Conservation (phyloP, 2,329 filamentous ascomycete genomes). For the Xylaria sp. region DNA sequence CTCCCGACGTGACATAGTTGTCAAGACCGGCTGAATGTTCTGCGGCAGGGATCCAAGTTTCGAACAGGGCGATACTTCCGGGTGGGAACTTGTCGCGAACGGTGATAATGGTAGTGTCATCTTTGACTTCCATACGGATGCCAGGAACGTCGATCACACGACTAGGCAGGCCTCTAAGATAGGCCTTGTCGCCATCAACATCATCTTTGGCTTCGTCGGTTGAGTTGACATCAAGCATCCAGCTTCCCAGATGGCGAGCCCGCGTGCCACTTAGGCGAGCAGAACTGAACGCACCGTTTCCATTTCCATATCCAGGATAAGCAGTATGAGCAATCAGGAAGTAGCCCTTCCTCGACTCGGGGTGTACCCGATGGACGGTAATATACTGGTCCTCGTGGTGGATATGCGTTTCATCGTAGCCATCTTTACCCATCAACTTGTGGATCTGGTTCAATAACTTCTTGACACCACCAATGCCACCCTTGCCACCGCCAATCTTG, state of each 20-base stretch:
- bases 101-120: slow-evolving; percentile 70
- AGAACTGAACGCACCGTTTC: slow-evolving; percentile 72
- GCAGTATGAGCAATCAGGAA: slow-evolving; percentile 96
- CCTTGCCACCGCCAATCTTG: slow-evolving; percentile 63
- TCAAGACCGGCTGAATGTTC: slow-evolving; percentile 82
- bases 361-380: slow-evolving; percentile 92
- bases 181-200: slow-evolving; percentile 62
- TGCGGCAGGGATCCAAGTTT: slow-evolving; percentile 88
- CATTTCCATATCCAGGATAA: slow-evolving; percentile 83
- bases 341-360: slow-evolving; percentile 84
- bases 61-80: slow-evolving; percentile 89
- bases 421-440: slow-evolving; percentile 89
- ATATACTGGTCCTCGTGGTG: slow-evolving; percentile 96
- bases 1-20: slow-evolving; percentile 77
- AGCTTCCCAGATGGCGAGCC: slow-evolving; percentile 80
- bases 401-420: slow-evolving; percentile 91
- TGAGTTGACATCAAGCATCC: slow-evolving; percentile 86
- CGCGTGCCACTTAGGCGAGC: slow-evolving; percentile 79
- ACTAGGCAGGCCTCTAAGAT: slow-evolving; percentile 78
- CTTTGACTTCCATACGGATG: slow-evolving; percentile 65
- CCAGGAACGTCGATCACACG: slow-evolving; percentile 69
- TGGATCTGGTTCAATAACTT: slow-evolving; percentile 93
- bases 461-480: slow-evolving; percentile 85
- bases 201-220: slow-evolving; percentile 61
- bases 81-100: slow-evolving; percentile 82